phyloP scores from a whole-genome alignment of 2,329 filamentous ascomycete species.

The Xylaria arbuscula region DNA sequence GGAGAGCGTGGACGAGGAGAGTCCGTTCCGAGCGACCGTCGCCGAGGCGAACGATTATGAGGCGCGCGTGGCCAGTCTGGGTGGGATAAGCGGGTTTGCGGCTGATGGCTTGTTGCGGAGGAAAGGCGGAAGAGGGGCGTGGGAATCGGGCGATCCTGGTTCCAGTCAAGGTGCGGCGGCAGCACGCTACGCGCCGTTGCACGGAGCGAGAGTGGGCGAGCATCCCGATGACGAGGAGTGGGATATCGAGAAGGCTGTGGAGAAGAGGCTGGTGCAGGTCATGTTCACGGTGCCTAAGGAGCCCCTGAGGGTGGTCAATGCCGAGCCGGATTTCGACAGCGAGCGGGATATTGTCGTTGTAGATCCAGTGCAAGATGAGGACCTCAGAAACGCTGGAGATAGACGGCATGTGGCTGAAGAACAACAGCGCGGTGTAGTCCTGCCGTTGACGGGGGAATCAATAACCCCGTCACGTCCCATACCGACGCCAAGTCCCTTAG shows the following conservation, averaged over 20 bases:
- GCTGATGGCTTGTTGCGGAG: slow-evolving; percentile 59
- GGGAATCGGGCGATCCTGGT: slow-evolving; percentile 57
- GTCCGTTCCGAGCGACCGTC: slow-evolving; percentile 49
- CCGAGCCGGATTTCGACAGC: slow-evolving; percentile 64
- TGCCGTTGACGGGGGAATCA: neutral
- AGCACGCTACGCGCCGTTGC: slow-evolving; percentile 43
- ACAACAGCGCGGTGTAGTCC: neutral
- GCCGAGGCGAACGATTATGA: slow-evolving; percentile 58
- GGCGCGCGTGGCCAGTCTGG: slow-evolving; percentile 49
- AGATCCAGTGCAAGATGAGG: slow-evolving; percentile 49
- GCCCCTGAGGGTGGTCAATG: slow-evolving; percentile 89
- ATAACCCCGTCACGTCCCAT: slow-evolving; percentile 9
- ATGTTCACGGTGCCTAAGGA: slow-evolving; percentile 96
- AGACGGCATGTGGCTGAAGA: neutral
- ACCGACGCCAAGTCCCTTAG: slow-evolving; percentile 32
- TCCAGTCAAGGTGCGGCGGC: slow-evolving; percentile 47
- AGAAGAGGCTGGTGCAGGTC: slow-evolving; percentile 78
- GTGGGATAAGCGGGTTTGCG: slow-evolving; percentile 59
- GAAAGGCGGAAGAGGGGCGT: slow-evolving; percentile 67
- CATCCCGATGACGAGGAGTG: slow-evolving; percentile 71
- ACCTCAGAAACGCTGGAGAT: neutral
- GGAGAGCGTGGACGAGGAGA: slow-evolving; percentile 43
- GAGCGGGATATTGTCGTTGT: slow-evolving; percentile 58
- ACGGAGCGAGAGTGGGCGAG: slow-evolving; percentile 57
- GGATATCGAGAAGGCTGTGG: slow-evolving; percentile 78